Evolutionary conservation across 495 filamentous ascomycete genomes (phyloP).

Genomic region (Daldinia childiae): DNA sequence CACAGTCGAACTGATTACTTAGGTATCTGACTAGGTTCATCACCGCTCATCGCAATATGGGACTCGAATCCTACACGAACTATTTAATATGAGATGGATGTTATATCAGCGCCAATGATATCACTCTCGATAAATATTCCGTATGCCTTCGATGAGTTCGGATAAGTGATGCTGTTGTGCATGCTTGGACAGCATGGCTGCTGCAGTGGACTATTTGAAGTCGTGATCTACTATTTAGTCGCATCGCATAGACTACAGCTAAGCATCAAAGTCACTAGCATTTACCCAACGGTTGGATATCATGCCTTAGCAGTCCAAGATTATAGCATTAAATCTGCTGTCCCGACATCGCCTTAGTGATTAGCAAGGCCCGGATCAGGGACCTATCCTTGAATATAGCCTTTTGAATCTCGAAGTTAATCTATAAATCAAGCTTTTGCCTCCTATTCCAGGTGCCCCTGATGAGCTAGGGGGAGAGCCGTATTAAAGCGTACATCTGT

Average conservation of each 20-base stretch:
- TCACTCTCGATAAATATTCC: neutral
- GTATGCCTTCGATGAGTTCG: constrained; percentile 1
- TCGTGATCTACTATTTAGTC: constrained; percentile 1
- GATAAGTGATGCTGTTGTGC: constrained; percentile 14
- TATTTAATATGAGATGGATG: constrained; percentile 8
- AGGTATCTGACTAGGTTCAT: neutral
- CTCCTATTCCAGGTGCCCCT: neutral
- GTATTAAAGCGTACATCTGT: neutral
- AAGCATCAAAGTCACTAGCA: neutral
- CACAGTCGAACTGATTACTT: neutral
- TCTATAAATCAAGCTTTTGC: constrained; percentile 5
- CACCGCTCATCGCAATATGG: neutral
- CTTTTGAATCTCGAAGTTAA: constrained; percentile 27
- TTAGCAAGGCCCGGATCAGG: neutral
- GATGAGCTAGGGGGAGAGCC: neutral
- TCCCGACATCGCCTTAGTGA: constrained; percentile 1
- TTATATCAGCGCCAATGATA: constrained; percentile 4
- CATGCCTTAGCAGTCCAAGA: neutral
- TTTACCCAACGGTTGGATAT: neutral
- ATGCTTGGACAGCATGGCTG: constrained; percentile 18
- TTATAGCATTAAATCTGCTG: neutral
- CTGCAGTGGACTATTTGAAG: neutral
- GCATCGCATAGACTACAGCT: neutral
- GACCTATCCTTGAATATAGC: constrained; percentile 13
- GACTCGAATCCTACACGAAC: neutral